Conservation (phyloP, 352 stramenopile species). For the Globisporangium cederbergense region DNA sequence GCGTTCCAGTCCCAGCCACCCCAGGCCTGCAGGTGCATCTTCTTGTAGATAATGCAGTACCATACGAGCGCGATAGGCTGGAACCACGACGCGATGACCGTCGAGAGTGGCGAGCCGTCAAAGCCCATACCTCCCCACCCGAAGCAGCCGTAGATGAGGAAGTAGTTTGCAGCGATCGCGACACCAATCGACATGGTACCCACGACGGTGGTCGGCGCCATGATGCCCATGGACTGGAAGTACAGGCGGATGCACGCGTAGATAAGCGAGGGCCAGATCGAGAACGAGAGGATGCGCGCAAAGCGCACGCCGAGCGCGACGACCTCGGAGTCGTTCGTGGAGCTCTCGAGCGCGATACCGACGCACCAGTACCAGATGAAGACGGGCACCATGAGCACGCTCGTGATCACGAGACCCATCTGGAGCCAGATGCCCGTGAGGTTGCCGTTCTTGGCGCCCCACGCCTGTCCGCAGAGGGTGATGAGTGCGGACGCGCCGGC, state of each 20-base stretch:
- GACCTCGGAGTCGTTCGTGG: constrained; percentile 61
- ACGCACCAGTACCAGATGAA: constrained; percentile 46
- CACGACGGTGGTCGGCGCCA: constrained; percentile 68
- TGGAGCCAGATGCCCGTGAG: constrained; percentile 39
- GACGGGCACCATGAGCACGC: constrained; percentile 29
- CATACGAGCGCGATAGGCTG: constrained; percentile 69
- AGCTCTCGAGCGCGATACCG: constrained; percentile 50
- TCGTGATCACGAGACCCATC: constrained; percentile 31
- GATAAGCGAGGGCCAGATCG: constrained; percentile 67
- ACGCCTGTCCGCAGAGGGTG: constrained; percentile 39
- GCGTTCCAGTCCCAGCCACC: constrained; percentile 56
- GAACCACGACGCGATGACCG: constrained; percentile 78
- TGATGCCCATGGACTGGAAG: constrained; percentile 84
- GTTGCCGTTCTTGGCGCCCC: constrained; percentile 31
- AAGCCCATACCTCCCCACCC: constrained; percentile 66
- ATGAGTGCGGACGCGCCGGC: constrained; percentile 64
- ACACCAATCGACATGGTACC: constrained; percentile 65
- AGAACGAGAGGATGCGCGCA: constrained; percentile 74
- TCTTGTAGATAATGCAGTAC: constrained; percentile 75
- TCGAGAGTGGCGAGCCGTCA: constrained; percentile 69
- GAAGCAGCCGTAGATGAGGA: constrained; percentile 51
- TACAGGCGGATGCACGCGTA: constrained; percentile 80
- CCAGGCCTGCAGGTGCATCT: constrained; percentile 71
- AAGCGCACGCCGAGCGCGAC: constrained; percentile 67
- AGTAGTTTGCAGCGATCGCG: constrained; percentile 62